phyloP scores from a whole-genome alignment of 768 basidiomycete genomes.

The Piloderma croceum region DNA sequence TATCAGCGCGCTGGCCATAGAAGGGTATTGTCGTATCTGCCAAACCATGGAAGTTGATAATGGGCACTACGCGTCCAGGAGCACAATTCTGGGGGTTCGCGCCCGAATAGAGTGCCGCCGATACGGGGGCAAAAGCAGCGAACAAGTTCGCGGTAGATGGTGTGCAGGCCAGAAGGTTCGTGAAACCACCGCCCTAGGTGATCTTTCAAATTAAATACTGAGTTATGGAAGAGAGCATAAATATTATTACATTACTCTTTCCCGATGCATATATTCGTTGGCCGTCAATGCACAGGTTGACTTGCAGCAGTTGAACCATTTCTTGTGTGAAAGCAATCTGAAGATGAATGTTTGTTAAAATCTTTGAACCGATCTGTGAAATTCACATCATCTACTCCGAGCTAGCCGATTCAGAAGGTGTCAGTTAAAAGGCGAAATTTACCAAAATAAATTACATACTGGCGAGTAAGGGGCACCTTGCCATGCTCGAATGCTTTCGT shows the following conservation, averaged over 20 bases:
- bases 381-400: background rate
- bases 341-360: background rate
- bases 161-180: slow-evolving; percentile 17
- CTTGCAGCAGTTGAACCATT: slow-evolving; percentile 7
- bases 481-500: slow-evolving; percentile 12
- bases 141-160: slow-evolving; percentile 4
- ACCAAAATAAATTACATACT: background rate
- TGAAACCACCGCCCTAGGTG: slow-evolving; percentile 10
- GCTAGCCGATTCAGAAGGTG: background rate
- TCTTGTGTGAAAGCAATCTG: slow-evolving; percentile 12
- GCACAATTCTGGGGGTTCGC: slow-evolving; percentile 7
- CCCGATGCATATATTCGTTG: slow-evolving; percentile 16
- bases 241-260: slow-evolving; percentile 9
- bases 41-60: slow-evolving; percentile 13
- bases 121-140: slow-evolving; percentile 17
- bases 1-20: slow-evolving; percentile 9
- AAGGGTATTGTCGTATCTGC: slow-evolving; percentile 12
- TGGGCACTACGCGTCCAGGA: slow-evolving; percentile 10
- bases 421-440: background rate
- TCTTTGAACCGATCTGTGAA: background rate
- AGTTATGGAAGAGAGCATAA: background rate
- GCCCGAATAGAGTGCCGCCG: slow-evolving; percentile 14
- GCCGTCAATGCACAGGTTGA: slow-evolving; percentile 14
- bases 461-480: slow-evolving; percentile 15
- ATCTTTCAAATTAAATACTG: background rate